Evolutionary conservation across 2,329 filamentous ascomycete species (phyloP).

Genomic region (Aspergillus sp.): DNA sequence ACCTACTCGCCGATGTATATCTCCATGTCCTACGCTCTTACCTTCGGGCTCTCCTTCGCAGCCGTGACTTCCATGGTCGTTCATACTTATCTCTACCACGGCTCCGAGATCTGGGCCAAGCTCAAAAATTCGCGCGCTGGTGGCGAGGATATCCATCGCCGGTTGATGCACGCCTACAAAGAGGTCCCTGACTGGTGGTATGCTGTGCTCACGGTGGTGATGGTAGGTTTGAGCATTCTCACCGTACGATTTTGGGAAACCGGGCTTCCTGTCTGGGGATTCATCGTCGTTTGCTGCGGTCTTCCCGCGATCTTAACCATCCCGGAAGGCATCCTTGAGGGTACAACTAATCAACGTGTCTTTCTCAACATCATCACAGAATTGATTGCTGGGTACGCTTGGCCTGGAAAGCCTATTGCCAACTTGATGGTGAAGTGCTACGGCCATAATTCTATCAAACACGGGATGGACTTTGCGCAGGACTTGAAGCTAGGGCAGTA

Average conservation of each 20-base stretch:
- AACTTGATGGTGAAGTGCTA: conserved; percentile 52
- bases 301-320: conserved; percentile 45
- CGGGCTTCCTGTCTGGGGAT: conserved; percentile 43
- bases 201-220: conserved; percentile 29
- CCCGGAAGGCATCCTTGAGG: conserved; percentile 46
- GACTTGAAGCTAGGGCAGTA: conserved; percentile 55
- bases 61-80: conserved; percentile 54
- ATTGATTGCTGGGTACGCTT: conserved; percentile 47
- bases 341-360: conserved; percentile 44
- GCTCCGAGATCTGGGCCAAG: conserved; percentile 27
- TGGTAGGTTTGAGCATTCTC: conserved; percentile 30
- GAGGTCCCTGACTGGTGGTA: conserved; percentile 47
- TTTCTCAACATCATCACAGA: conserved; percentile 48
- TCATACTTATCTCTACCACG: conserved; percentile 31
- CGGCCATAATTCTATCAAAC: conserved; percentile 54
- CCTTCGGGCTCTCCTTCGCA: conserved; percentile 63
- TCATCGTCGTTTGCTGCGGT: conserved; percentile 40
- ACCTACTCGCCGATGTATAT: conserved; percentile 65
- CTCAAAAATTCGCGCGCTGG: conserved; percentile 19
- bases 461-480: conserved; percentile 47
- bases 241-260: conserved; percentile 45
- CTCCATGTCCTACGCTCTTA: conserved; percentile 54
- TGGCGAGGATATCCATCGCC: conserved; percentile 45
- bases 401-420: conserved; percentile 44
- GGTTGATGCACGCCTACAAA: conserved; percentile 41